Percentiles rank a stretch among this genome's conserved stretches.
Conservation (phyloP, 2,329 filamentous ascomycete genomes). For the Fusarium torulosum region DNA sequence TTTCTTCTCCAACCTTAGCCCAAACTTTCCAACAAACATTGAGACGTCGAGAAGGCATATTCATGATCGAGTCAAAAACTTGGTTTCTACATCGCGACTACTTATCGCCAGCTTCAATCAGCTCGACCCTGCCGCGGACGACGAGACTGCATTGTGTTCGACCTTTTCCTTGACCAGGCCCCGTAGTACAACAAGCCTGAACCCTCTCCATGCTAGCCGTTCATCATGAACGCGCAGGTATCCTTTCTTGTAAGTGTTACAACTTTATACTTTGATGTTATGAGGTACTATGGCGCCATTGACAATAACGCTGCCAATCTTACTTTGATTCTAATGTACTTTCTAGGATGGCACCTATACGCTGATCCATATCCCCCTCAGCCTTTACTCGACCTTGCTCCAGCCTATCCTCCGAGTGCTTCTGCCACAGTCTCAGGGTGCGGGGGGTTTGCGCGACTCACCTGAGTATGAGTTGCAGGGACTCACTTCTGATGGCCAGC, state of each 20-base stretch:
- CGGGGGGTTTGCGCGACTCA: slow-evolving; percentile 53
- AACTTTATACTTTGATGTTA: not conserved
- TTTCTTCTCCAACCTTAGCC: slow-evolving; percentile 34
- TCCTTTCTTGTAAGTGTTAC: slow-evolving; percentile 65
- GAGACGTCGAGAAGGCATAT: slow-evolving; percentile 32
- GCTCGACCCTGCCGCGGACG: slow-evolving; percentile 16
- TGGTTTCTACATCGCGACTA: slow-evolving; percentile 31
- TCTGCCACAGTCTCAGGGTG: slow-evolving; percentile 70
- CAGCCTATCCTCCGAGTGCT: slow-evolving; percentile 90
- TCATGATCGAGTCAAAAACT: slow-evolving; percentile 39
- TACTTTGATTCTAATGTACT: slow-evolving; percentile 52
- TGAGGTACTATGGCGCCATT: not conserved
- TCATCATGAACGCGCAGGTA: slow-evolving; percentile 68
- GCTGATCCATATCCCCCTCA: slow-evolving; percentile 89
- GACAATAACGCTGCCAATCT: not conserved
- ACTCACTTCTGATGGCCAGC: slow-evolving; percentile 66
- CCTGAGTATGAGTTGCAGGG: slow-evolving; percentile 59
- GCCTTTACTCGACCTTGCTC: slow-evolving; percentile 81
- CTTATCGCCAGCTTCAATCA: slow-evolving; percentile 18
- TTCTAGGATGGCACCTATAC: slow-evolving; percentile 85
- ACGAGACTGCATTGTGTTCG: slow-evolving; percentile 14
- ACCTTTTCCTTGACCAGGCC: slow-evolving; percentile 1
- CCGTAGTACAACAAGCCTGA: slow-evolving; percentile 15
- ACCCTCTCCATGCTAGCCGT: slow-evolving; percentile 21
- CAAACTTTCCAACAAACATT: slow-evolving; percentile 37